phyloP scores from a whole-genome alignment of 805 yeast genomes.

The Suhomyces canberraensis region DNA sequence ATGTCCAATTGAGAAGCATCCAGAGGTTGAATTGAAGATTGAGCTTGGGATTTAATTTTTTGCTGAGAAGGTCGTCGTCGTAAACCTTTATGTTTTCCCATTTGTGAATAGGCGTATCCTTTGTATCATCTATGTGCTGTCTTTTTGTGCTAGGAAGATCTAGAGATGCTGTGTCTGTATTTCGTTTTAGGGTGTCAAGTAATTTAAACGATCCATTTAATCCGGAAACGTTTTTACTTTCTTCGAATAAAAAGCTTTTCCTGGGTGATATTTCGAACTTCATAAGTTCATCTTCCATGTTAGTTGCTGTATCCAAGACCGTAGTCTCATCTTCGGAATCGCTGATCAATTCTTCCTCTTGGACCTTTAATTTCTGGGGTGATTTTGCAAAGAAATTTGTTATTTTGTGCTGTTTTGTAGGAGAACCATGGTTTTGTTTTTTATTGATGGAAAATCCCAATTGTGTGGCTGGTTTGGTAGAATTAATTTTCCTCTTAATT shows the following conservation, averaged over 20 bases:
- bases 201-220: constrained; percentile 1
- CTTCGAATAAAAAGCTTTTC: constrained; percentile 3
- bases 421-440: constrained; percentile 5
- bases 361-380: not conserved
- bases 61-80: constrained; percentile 29
- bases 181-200: not conserved
- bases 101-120: not conserved
- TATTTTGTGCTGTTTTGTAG: constrained; percentile 8
- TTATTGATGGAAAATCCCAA: constrained; percentile 9
- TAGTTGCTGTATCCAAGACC: constrained; percentile 5
- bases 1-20: constrained; percentile 34
- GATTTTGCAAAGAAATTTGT: constrained; percentile 9
- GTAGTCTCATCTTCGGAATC: constrained; percentile 20
- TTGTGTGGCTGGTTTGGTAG: too few species aligned
- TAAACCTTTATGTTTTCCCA: constrained; percentile 20
- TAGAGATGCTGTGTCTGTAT: not conserved
- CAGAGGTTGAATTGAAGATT: constrained; percentile 23
- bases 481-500: too few species aligned
- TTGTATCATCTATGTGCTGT: constrained; percentile 25
- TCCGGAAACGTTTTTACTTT: not conserved
- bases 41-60: constrained; percentile 19
- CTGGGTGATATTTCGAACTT: constrained; percentile 13
- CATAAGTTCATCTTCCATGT: constrained; percentile 18
- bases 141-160: not conserved
- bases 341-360: constrained; percentile 17